Evolutionary conservation across 257 asterid species (phyloP).

Genomic region (Salvia splendens): DNA sequence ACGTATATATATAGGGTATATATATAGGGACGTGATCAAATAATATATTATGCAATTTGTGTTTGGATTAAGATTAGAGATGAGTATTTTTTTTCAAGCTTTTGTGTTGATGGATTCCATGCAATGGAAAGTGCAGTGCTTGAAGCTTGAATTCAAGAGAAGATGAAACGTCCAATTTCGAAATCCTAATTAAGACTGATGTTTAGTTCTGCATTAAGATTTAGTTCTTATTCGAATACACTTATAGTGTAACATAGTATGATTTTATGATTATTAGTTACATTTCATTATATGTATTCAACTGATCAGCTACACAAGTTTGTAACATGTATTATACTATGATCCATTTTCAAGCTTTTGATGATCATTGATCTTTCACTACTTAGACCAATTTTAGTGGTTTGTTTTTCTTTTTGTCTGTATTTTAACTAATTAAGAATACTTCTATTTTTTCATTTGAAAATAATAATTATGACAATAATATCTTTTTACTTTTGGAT

Average conservation of each 20-base stretch:
- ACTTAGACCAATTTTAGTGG: too few species aligned
- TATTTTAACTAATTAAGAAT: background rate
- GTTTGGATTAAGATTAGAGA: background rate
- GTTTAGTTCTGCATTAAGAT: too few species aligned
- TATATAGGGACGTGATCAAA: too few species aligned
- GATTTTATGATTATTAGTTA: too few species aligned
- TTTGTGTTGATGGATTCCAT: background rate
- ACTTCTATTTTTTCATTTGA: background rate
- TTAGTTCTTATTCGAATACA: too few species aligned
- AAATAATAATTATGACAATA: background rate
- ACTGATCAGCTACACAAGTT: background rate
- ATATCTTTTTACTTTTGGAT: background rate
- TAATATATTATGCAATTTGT: too few species aligned
- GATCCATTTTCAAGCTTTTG: background rate
- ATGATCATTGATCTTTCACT: background rate
- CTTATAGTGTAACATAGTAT: too few species aligned
- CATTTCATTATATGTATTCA: background rate
- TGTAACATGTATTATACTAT: background rate
- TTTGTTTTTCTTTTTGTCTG: background rate
- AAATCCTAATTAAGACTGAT: background rate
- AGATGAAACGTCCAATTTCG: background rate
- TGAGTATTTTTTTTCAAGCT: background rate
- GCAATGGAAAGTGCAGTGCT: conserved; percentile 17
- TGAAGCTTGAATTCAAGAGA: background rate
- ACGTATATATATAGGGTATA: too few species aligned